Base-by-base conservation (phyloP, 2,329 filamentous ascomycete species). In the Alternaria gansuensis region DNA sequence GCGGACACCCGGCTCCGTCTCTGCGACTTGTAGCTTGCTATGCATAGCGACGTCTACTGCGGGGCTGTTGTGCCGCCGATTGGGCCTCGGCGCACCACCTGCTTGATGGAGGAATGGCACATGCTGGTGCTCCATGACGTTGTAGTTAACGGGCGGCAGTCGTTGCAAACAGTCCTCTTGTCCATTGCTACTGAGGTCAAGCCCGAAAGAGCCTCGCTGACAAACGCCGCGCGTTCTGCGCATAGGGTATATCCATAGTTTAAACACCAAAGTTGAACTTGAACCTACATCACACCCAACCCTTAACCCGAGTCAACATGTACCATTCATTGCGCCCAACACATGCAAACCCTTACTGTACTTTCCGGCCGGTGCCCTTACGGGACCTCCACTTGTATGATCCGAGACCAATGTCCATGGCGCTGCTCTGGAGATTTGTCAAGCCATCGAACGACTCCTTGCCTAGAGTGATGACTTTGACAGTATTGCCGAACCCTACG, bases 391-490 rank as follows among this genome's bases (percentile, higher is more conserved):
- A 55, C 34, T 58, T 67, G 37, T 64, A 60, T 7, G 56, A 56
- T 14, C 54, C 63, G 24, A 57, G 48, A 2, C 63, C 65, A 29
- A 57, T 54, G 2, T 65, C 64, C 31, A 64, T 44, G 17, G 37
- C 41, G 2, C 60, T 49, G 24, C 57, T 62, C 13, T 65, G 63
- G 5, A 60, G 36, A 4, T 37, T 58, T 13, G 54, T 44, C 39
- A 60, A 33, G 11, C 64, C 68, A 45, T 88, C 86, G 66, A 89
- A 90, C 31, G 85, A 81, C 70, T 90, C 88, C 62, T 86, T 83
- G 5, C 88, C 89, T 5, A 89, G 80, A 2, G 85, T 86, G 55
- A 93, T 83, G 50, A 93, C 79, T 76, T 92, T 93, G 68, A 93
- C 82, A 1, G 86, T 82, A 65, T 92, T 90, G 11, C 90, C 91